Conservation (phyloP, 2,329 filamentous ascomycete species). For the Epichloe sp. region DNA sequence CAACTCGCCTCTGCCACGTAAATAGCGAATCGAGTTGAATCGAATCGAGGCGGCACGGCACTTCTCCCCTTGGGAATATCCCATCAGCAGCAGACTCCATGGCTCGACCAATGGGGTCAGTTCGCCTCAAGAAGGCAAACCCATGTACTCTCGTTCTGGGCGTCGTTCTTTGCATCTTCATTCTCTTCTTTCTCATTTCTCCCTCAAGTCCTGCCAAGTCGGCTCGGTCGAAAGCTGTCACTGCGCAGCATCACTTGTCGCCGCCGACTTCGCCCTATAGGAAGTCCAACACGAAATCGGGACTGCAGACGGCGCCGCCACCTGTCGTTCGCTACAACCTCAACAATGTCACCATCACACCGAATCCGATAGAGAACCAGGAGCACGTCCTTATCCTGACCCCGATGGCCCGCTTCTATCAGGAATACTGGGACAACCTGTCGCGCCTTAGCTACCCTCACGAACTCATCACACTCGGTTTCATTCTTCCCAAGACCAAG, state of each 20-base stretch:
- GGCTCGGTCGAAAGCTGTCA: slow-evolving; percentile 33
- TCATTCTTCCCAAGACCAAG: slow-evolving; percentile 88
- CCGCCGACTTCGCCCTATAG: slow-evolving; percentile 30
- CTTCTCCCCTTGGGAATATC: neutral
- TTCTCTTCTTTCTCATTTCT: slow-evolving; percentile 50
- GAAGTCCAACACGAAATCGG: slow-evolving; percentile 24
- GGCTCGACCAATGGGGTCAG: slow-evolving; percentile 46
- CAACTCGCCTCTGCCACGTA: slow-evolving; percentile 4
- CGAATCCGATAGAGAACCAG: slow-evolving; percentile 60
- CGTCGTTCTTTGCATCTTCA: slow-evolving; percentile 56
- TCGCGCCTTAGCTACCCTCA: slow-evolving; percentile 76
- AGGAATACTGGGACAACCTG: slow-evolving; percentile 91
- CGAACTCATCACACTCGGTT: slow-evolving; percentile 85
- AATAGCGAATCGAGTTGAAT: neutral
- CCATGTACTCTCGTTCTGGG: slow-evolving; percentile 64
- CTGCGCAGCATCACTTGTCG: slow-evolving; percentile 30
- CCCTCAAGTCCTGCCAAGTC: slow-evolving; percentile 34
- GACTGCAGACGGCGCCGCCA: slow-evolving; percentile 40
- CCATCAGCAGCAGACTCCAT: slow-evolving; percentile 22
- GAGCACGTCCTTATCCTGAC: slow-evolving; percentile 88
- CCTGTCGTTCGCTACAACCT: slow-evolving; percentile 88
- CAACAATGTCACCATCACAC: slow-evolving; percentile 81
- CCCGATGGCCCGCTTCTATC: slow-evolving; percentile 86
- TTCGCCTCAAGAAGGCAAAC: slow-evolving; percentile 68
- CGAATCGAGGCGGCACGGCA: neutral